Evolutionary conservation across 148 eudicot species (phyloP), one percentile per base, ranked within the genome.

Genomic region (Cornus florida): DNA sequence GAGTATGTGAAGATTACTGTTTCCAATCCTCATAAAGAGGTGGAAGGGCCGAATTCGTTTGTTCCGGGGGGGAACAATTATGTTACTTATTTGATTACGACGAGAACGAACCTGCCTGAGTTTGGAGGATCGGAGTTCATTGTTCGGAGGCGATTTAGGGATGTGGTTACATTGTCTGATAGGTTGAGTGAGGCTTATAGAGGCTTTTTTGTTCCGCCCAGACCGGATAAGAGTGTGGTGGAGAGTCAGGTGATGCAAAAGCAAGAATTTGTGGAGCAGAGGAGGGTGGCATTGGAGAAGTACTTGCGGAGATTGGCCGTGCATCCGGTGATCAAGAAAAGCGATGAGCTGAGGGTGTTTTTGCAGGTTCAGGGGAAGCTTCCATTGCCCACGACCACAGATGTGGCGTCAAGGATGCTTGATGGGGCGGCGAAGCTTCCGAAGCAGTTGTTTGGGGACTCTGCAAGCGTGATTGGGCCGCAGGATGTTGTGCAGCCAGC

Each of bases 241-340:
- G 96, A 93, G 90, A 88, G 96, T 60, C 98, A 95, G 81, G 98
- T 96, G 60, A 93, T 96, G 99, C 92, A 96, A 23, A 96, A 96
- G 85, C 98, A 96, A 71, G 99, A 96, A 20, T 96, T 96, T 79
- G 98, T 96, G 68, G 99, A 96, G 85, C 95, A 90, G 72, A 86
- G 99, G 75, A 84, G 95, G 56, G 83, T 80, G 78, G 90, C 88
- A 7, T 72, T 96, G 86, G 98, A 96, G 88, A 92, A 89, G 78
- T 94, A 96, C 78, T 86, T 96, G 86, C 81, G 79, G 82, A 84
- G 89, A 79, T 80, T 96, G 67, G 95, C 92, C 0, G 79, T 77
- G 17, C 98, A 95, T 83, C 98, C 97, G 0, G 84, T 90, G 72
- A 87, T 96, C 43, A 85, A 73, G 83, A 91, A 83, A 75, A 92